phyloP scores from a whole-genome alignment of 2,329 filamentous ascomycete species.

The Coniochaeta hoffmannii region DNA sequence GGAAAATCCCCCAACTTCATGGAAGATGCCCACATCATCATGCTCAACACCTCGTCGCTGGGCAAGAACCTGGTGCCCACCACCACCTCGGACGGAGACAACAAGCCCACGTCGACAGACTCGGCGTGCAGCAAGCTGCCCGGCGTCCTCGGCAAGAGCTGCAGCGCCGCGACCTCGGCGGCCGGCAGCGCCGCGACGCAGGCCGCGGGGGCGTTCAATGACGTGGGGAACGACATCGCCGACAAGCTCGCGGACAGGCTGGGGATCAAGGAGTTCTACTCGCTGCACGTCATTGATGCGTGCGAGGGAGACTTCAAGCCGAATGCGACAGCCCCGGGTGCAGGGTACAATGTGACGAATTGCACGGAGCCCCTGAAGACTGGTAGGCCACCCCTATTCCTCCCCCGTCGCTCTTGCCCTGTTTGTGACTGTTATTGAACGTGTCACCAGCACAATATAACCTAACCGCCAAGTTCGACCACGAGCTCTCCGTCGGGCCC shows the following conservation, averaged over 20 bases:
- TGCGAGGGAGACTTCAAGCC: conserved; percentile 23
- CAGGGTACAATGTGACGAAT: conserved; percentile 15
- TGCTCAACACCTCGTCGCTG: conserved; percentile 32
- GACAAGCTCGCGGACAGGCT: conserved; percentile 17
- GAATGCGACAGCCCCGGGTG: conserved; percentile 13
- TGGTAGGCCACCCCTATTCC: background rate
- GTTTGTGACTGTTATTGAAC: background rate
- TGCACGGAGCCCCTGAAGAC: conserved; percentile 17
- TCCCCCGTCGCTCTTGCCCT: background rate
- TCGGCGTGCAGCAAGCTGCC: background rate
- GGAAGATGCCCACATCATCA: conserved; percentile 30
- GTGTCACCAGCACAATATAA: conserved; percentile 28
- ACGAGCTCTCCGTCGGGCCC: conserved; percentile 36
- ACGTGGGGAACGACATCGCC: conserved; percentile 13
- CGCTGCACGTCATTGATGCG: conserved; percentile 20
- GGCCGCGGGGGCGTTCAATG: conserved; percentile 12
- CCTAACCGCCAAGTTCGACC: conserved; percentile 37
- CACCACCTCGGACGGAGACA: conserved; percentile 10
- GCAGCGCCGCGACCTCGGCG: conserved; percentile 6
- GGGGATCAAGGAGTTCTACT: conserved; percentile 25
- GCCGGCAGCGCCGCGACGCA: conserved; percentile 14
- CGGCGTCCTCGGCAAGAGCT: background rate
- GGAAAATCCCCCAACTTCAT: conserved; percentile 27
- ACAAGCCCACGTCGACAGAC: conserved; percentile 12
- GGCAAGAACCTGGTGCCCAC: conserved; percentile 28